Percentiles rank a stretch among this genome's conserved stretches.
phyloP scores from a whole-genome alignment of 208 protist genomes.

The Acanthamoeba lenticulata region DNA sequence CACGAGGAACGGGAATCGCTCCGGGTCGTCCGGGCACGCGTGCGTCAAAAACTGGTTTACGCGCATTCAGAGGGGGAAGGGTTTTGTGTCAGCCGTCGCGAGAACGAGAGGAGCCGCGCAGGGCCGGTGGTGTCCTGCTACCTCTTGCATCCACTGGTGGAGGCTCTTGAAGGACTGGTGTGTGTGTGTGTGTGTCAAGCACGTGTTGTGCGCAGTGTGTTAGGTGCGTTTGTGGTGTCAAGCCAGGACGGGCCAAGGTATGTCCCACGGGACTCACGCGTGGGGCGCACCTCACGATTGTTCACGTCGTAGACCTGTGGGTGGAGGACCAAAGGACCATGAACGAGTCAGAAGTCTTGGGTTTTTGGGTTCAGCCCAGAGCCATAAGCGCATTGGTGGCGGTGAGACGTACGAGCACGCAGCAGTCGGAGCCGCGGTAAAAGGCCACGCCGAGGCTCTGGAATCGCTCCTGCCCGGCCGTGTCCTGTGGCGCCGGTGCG shows the following conservation, averaged over 20 bases:
- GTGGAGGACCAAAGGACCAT: neutral
- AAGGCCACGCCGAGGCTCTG: constrained; percentile 73
- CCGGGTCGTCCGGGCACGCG: constrained; percentile 4
- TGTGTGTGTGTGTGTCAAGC: too few relatives aligned
- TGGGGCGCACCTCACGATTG: neutral
- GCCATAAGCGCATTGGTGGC: too few relatives aligned
- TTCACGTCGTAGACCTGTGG: constrained; percentile 45
- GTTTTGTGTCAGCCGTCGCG: too few relatives aligned
- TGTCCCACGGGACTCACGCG: too few relatives aligned
- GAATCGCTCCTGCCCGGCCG: constrained; percentile 73
- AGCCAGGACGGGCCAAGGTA: too few relatives aligned
- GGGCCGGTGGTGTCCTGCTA: neutral
- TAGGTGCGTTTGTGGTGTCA: too few relatives aligned
- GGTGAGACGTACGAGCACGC: constrained; percentile 73
- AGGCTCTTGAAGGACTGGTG: constrained; percentile 11
- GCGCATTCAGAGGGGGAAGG: too few relatives aligned
- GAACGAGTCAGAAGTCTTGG: neutral
- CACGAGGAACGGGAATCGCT: constrained; percentile 93
- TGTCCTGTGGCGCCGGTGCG: too few relatives aligned
- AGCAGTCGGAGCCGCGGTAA: constrained; percentile 76
- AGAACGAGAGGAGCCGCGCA: too few relatives aligned
- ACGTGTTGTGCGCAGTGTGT: too few relatives aligned
- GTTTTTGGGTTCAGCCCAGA: neutral
- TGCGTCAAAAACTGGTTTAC: constrained; percentile 71
- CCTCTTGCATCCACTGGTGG: constrained; percentile 38